These are phyloP conservation scores for Dryas integrifolia DNA, from an alignment of 331 rosid genomes.

Conservation along the genomic window DNA sequence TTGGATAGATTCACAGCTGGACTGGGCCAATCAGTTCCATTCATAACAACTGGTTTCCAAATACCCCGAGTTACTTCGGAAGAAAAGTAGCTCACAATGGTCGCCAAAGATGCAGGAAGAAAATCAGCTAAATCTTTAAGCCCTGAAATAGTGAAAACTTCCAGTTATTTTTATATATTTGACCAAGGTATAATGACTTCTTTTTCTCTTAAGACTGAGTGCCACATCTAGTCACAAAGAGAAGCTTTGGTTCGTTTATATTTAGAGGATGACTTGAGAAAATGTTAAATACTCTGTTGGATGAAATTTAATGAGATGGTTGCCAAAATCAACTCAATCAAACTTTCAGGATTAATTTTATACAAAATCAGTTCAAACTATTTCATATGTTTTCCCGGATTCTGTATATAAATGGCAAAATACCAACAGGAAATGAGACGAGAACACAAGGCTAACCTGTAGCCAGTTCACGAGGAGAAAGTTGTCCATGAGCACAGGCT, in stretches of 20 bases:
- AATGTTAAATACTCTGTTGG: background rate
- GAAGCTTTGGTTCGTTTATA: background rate
- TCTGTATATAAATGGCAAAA: background rate
- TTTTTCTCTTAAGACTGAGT: background rate
- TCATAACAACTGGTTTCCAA: conserved; percentile 96
- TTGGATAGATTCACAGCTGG: conserved; percentile 84
- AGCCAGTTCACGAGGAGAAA: conserved; percentile 96
- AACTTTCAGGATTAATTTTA: background rate
- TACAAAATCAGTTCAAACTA: background rate
- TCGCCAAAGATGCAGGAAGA: conserved; percentile 97
- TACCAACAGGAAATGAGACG: conserved; percentile 8
- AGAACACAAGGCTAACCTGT: conserved; percentile 56
- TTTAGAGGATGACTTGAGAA: conserved; percentile 2
- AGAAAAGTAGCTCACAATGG: conserved; percentile 92
- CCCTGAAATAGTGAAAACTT: conserved; percentile 50
- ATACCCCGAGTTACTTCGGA: conserved; percentile 94
- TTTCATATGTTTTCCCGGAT: background rate
- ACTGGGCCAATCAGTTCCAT: conserved; percentile 99
- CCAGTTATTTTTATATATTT: background rate
- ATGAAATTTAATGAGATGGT: background rate
- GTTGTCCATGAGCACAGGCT: conserved; percentile 93
- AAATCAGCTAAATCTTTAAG: conserved; percentile 97
- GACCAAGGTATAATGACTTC: background rate
- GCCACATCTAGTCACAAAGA: background rate
- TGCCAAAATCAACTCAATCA: background rate